A percentile compares a stretch with the other conserved stretches of the same genome.
These are phyloP conservation scores for Lodderomyces parapsilosis DNA, from an alignment of 1,139 yeast species.

Conservation along the genomic window DNA sequence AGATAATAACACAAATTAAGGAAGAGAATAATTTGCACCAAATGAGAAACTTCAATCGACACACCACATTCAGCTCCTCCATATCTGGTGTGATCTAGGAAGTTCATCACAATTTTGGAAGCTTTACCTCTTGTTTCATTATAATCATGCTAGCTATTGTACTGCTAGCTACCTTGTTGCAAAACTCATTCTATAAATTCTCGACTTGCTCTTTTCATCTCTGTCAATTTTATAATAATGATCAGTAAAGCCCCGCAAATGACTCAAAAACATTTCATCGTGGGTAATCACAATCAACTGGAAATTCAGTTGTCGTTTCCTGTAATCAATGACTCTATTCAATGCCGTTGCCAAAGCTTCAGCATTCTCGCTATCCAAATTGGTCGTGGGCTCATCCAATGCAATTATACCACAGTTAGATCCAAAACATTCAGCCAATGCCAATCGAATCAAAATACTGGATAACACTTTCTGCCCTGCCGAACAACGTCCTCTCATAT, in stretches of 20 bases:
- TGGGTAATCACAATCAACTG: constrained; percentile 95
- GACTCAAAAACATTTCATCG: constrained; percentile 84
- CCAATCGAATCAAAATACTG: constrained; percentile 84
- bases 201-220: constrained; percentile 77
- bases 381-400: constrained; percentile 96
- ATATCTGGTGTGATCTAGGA: background rate
- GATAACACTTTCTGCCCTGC: constrained; percentile 98
- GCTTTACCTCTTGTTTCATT: no score
- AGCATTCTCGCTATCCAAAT: constrained; percentile 85
- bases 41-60: constrained; percentile 2
- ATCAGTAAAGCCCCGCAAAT: constrained; percentile 91
- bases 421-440: constrained; percentile 95
- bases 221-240: constrained; percentile 81
- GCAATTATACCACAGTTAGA: constrained; percentile 93
- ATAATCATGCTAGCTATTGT: no score
- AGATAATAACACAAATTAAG: constrained; percentile 16
- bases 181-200: constrained; percentile 43
- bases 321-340: constrained; percentile 68
- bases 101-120: no score
- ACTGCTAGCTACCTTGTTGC: background rate
- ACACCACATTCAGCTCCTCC: background rate
- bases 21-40: constrained; percentile 5
- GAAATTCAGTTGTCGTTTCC: constrained; percentile 81
- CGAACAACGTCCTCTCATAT: constrained; percentile 97
- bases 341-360: constrained; percentile 84